Evolutionary conservation across 805 yeast genomes (phyloP).

Genomic region (Kuraishia hungarica): DNA sequence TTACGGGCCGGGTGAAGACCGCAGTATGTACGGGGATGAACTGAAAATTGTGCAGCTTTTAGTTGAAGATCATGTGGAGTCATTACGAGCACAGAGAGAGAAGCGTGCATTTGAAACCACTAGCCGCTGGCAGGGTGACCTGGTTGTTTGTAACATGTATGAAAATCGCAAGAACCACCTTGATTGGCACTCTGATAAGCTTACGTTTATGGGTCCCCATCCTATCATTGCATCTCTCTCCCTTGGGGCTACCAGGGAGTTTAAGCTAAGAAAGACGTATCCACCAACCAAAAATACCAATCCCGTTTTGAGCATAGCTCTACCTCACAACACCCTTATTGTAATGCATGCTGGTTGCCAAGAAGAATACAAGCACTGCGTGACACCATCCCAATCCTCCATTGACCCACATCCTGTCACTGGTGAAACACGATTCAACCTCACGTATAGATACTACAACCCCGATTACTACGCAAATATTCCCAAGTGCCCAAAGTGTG

Average conservation of each 20-base stretch:
- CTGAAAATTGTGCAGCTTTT: slow-evolving; percentile 30
- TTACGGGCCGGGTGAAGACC: slow-evolving; percentile 12
- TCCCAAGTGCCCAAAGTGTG: slow-evolving; percentile 36
- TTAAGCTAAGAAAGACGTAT: slow-evolving; percentile 42
- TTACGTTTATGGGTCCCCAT: slow-evolving; percentile 67
- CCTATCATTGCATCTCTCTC: slow-evolving; percentile 60
- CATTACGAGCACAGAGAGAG: slow-evolving; percentile 20
- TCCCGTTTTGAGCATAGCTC: slow-evolving; percentile 41
- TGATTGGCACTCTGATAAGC: slow-evolving; percentile 72
- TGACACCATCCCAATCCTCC: slow-evolving; percentile 33
- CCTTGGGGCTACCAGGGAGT: slow-evolving; percentile 63
- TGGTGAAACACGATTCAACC: slow-evolving; percentile 45
- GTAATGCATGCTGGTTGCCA: slow-evolving; percentile 78
- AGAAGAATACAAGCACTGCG: slow-evolving; percentile 63
- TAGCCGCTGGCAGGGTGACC: slow-evolving; percentile 40
- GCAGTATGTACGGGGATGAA: slow-evolving; percentile 28
- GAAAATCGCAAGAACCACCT: slow-evolving; percentile 39
- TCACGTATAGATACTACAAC: slow-evolving; percentile 56
- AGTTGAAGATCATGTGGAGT: slow-evolving; percentile 29
- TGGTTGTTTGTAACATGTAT: slow-evolving; percentile 51
- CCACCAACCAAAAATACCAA: slow-evolving; percentile 13
- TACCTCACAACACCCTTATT: slow-evolving; percentile 62
- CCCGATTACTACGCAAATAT: slow-evolving; percentile 23
- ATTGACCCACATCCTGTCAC: slow-evolving; percentile 38
- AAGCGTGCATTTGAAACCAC: slow-evolving; percentile 29